phyloP scores from a whole-genome alignment of 2,329 filamentous ascomycete genomes.

The Colletotrichum sp. region DNA sequence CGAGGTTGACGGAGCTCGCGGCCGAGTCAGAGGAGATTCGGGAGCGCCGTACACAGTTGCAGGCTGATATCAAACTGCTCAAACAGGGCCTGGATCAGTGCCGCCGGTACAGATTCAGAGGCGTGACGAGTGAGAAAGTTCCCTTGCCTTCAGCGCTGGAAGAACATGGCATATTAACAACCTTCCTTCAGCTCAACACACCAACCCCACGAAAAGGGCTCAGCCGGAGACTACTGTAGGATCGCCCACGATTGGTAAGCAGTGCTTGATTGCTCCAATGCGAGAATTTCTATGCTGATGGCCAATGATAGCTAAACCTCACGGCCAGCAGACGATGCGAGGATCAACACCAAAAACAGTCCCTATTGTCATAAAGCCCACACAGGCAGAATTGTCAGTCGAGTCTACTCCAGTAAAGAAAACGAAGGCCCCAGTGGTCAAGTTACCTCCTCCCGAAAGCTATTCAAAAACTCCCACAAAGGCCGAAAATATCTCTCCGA shows the following conservation, averaged over 20 bases:
- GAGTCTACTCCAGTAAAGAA: not conserved
- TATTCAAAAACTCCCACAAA: not conserved
- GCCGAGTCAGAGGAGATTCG: constrained; percentile 33
- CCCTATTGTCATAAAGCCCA: not conserved
- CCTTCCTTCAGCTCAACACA: not conserved
- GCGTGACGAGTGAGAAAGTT: not conserved
- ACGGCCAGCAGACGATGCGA: not conserved
- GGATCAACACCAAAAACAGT: not conserved
- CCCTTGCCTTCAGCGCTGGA: not conserved
- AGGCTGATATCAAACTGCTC: constrained; percentile 21
- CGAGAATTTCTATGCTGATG: too few species aligned
- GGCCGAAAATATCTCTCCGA: not conserved
- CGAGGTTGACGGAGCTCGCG: constrained; percentile 30
- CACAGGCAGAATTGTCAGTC: too few species aligned
- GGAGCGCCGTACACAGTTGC: constrained; percentile 10
- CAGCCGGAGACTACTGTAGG: not conserved
- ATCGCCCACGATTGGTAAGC: not conserved
- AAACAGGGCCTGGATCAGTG: constrained; percentile 23
- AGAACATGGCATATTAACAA: not conserved
- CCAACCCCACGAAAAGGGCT: not conserved
- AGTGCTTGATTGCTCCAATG: not conserved
- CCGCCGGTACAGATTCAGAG: constrained; percentile 17
- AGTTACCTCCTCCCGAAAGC: not conserved
- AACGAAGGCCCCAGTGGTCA: too few species aligned
- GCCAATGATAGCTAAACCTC: not conserved